Conservation (phyloP, 202 grass and related monocot genomes). For the Zoysia matrella region DNA sequence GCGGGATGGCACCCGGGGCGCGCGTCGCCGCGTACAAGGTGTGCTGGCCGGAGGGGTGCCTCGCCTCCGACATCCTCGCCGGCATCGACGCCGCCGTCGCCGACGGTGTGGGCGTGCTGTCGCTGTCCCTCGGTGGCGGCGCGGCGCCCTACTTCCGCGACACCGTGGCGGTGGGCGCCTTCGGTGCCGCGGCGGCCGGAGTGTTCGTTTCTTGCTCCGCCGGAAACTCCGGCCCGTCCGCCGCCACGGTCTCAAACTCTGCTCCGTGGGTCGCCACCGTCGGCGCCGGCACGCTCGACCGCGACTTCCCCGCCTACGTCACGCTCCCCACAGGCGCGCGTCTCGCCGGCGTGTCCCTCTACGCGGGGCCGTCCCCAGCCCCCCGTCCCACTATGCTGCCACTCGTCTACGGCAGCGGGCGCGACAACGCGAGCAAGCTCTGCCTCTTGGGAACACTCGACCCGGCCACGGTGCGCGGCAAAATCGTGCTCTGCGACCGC, state of each 20-base stretch:
- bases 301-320: constrained; percentile 73
- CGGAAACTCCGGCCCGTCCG: constrained; percentile 78
- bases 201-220: constrained; percentile 96
- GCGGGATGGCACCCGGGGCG: constrained; percentile 79
- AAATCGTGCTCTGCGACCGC: constrained; percentile 91
- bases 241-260: constrained; percentile 72
- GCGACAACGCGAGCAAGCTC: constrained; percentile 78
- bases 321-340: constrained; percentile 53
- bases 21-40: constrained; percentile 26
- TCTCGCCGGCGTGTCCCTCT: constrained; percentile 78
- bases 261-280: constrained; percentile 90
- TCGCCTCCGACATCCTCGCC: constrained; percentile 88
- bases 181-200: constrained; percentile 67
- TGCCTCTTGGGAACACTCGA: constrained; percentile 86
- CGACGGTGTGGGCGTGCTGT: constrained; percentile 83
- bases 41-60: constrained; percentile 85
- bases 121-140: constrained; percentile 89
- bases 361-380: constrained; percentile 51
- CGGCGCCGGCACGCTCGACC: constrained; percentile 33
- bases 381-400: constrained; percentile 58
- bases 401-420: constrained; percentile 63
- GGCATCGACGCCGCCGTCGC: constrained; percentile 78
- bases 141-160: constrained; percentile 82
- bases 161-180: constrained; percentile 81
- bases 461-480: constrained; percentile 65